Conservation (phyloP, 768 basidiomycete species). For the Pholiota microspora region DNA sequence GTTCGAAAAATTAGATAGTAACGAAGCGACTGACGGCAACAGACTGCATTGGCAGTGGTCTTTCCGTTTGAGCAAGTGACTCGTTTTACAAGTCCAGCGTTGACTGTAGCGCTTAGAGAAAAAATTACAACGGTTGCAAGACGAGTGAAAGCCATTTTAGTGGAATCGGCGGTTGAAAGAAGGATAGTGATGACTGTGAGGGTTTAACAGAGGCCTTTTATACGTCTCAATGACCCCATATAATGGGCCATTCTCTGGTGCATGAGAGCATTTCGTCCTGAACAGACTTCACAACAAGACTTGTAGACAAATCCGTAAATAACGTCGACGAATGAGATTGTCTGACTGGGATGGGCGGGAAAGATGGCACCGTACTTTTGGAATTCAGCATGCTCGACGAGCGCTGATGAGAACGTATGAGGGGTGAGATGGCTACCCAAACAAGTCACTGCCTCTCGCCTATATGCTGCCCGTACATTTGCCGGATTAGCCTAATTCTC, state of each 20-base stretch:
- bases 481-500: too few relatives aligned
- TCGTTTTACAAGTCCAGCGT: conserved; percentile 18
- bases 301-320: background rate
- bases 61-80: conserved; percentile 22
- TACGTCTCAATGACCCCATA: background rate
- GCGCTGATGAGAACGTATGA: background rate
- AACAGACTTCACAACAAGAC: background rate
- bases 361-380: background rate
- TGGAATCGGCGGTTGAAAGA: background rate
- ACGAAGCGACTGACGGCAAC: conserved; percentile 12
- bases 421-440: background rate
- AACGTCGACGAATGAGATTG: background rate
- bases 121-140: conserved; percentile 11
- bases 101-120: too few relatives aligned
- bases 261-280: background rate
- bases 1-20: background rate
- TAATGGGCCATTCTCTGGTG: background rate
- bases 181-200: background rate
- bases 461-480: too few relatives aligned
- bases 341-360: background rate
- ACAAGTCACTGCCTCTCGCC: background rate
- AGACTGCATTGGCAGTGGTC: conserved; percentile 16
- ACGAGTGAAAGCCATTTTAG: conserved; percentile 11
- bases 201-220: background rate
- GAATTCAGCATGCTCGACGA: background rate